phyloP scores from a whole-genome alignment of 2,329 filamentous ascomycete species.

The Alternaria gansuensis region DNA sequence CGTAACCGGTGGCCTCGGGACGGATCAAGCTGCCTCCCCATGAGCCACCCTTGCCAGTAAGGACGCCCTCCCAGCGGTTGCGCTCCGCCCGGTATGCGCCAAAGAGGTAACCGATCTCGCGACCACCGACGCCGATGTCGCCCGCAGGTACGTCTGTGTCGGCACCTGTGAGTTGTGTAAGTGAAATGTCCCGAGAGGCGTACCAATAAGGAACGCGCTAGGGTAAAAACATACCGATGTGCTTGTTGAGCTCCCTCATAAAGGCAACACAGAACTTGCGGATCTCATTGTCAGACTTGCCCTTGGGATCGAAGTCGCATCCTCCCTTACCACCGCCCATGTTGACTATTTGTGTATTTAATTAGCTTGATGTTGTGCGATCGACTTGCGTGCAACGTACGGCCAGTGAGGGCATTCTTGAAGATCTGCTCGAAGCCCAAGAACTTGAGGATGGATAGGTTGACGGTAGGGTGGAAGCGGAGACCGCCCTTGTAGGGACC shows the following conservation, averaged over 20 bases:
- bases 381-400: slow-evolving; percentile 62
- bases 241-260: slow-evolving; percentile 94
- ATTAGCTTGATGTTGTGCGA: slow-evolving; percentile 17
- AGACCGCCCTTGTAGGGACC: slow-evolving; percentile 98
- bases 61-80: slow-evolving; percentile 93
- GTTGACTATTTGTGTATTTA: slow-evolving; percentile 65
- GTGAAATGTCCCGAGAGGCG: slow-evolving; percentile 50
- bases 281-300: slow-evolving; percentile 97
- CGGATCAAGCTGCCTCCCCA: slow-evolving; percentile 96
- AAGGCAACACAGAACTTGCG: slow-evolving; percentile 95
- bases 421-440: slow-evolving; percentile 99
- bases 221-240: slow-evolving; percentile 67
- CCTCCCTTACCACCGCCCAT: slow-evolving; percentile 99
- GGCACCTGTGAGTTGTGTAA: slow-evolving; percentile 62
- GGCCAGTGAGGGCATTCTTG: slow-evolving; percentile 97
- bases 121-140: slow-evolving; percentile 91
- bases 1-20: slow-evolving; percentile 96
- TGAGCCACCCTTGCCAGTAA: slow-evolving; percentile 91
- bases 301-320: slow-evolving; percentile 98
- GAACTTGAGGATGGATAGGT: slow-evolving; percentile 85
- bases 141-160: slow-evolving; percentile 96
- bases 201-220: slow-evolving; percentile 12
- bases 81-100: slow-evolving; percentile 88
- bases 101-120: slow-evolving; percentile 95
- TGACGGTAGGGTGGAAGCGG: slow-evolving; percentile 90